phyloP scores from a whole-genome alignment of 2,329 filamentous ascomycete species.

The Fusarium sp. region DNA sequence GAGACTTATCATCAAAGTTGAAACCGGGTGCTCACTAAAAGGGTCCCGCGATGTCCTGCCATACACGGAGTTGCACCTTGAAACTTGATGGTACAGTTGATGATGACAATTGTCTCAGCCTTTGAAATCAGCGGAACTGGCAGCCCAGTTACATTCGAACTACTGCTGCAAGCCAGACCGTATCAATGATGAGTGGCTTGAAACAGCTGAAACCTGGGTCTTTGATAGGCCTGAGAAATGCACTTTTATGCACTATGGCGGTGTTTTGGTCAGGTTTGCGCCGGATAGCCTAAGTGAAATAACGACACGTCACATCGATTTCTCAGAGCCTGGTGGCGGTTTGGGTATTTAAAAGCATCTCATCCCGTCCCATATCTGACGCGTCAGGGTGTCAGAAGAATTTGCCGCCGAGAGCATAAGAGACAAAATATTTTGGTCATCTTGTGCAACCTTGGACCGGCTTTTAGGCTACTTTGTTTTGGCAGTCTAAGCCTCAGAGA shows the following conservation, averaged over 20 bases:
- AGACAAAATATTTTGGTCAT: no score
- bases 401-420: no score
- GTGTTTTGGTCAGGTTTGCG: fast-evolving
- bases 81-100: neutral
- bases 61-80: fast-evolving
- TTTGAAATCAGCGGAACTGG: neutral
- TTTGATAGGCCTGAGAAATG: neutral
- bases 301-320: neutral
- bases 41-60: fast-evolving
- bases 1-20: no score
- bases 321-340: neutral
- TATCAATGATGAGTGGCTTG: neutral
- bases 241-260: neutral
- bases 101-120: neutral
- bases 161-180: neutral
- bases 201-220: neutral
- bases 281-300: neutral
- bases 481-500: no score
- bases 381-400: neutral
- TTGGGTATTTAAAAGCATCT: no score
- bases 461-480: no score
- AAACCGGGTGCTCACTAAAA: no score
- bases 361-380: neutral
- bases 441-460: no score
- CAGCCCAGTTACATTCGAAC: neutral